Percentiles rank a stretch among this genome's conserved stretches.
These are phyloP conservation scores for Solanum raphanifolium DNA, from an alignment of 257 asterid species.

Conservation along the genomic window DNA sequence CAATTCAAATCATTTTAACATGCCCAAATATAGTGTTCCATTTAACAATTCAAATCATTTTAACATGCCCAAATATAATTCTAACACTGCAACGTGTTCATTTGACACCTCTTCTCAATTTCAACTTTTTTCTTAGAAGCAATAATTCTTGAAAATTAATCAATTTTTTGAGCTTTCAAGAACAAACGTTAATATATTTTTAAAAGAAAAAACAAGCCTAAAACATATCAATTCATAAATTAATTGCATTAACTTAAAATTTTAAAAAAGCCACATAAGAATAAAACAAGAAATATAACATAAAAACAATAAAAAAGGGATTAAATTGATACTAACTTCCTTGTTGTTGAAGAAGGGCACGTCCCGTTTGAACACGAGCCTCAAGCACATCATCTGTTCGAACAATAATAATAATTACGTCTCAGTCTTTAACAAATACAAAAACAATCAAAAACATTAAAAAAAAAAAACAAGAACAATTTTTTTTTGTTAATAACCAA, in stretches of 20 bases:
- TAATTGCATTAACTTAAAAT: neutral
- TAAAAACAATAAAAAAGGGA: neutral
- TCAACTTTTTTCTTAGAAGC: neutral
- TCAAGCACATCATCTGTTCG: conserved; percentile 44
- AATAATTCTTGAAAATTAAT: neutral
- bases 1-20: too few relatives aligned
- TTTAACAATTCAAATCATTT: neutral
- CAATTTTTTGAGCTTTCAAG: neutral
- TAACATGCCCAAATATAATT: neutral
- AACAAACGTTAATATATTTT: neutral
- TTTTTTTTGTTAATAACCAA: neutral
- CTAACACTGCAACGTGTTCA: neutral
- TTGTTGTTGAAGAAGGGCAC: conserved; percentile 74
- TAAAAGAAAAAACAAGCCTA: neutral
- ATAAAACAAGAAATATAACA: neutral
- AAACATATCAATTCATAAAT: neutral
- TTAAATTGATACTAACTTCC: conserved; percentile 23
- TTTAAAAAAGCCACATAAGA: neutral
- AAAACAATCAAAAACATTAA: neutral
- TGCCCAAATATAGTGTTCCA: too few relatives aligned
- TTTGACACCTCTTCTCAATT: neutral
- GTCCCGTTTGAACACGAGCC: conserved; percentile 35
- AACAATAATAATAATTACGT: neutral
- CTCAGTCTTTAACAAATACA: neutral
- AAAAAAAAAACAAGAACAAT: neutral